A percentile compares a stretch with the other conserved stretches of the same genome.
Conservation (phyloP, 2,329 filamentous ascomycete species). For the Ilyonectria destructans region DNA sequence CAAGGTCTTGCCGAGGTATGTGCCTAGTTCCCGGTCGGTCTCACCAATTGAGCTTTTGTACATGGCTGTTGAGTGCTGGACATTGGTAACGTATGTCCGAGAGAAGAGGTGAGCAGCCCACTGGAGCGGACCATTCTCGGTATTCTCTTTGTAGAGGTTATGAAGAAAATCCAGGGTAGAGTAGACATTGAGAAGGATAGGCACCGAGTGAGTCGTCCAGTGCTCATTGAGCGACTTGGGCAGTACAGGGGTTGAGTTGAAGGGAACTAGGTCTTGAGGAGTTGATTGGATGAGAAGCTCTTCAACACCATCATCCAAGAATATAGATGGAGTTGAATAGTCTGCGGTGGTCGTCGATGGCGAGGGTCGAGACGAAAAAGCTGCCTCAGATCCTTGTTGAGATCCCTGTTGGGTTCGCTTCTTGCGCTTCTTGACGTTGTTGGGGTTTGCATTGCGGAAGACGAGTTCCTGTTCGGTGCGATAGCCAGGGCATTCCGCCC, state of each 20-base stretch:
- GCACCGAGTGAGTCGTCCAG: conserved; percentile 59
- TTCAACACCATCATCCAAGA: conserved; percentile 30
- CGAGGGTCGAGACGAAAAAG: conserved; percentile 24
- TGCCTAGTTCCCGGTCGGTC: conserved; percentile 53
- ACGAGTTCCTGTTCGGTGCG: conserved; percentile 58
- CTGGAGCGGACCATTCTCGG: conserved; percentile 54
- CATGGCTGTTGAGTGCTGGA: conserved; percentile 53
- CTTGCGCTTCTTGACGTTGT: conserved; percentile 51
- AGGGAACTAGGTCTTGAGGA: conserved; percentile 31
- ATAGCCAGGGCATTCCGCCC: conserved; percentile 58
- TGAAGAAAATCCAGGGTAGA: conserved; percentile 55
- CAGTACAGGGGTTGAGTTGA: conserved; percentile 26
- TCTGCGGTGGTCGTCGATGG: conserved; percentile 27
- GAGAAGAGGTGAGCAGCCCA: conserved; percentile 60
- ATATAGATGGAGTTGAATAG: conserved; percentile 30
- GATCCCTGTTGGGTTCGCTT: conserved; percentile 43
- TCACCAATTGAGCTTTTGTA: conserved; percentile 45
- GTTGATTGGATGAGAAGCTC: conserved; percentile 23
- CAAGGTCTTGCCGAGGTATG: conserved; percentile 57
- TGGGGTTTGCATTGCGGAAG: conserved; percentile 56
- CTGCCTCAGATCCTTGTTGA: conserved; percentile 18
- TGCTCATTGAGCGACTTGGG: conserved; percentile 52
- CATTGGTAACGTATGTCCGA: conserved; percentile 58
- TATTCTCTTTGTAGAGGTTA: conserved; percentile 47
- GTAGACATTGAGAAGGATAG: conserved; percentile 59